These are phyloP conservation scores for Vaccinium myrtillus DNA, from an alignment of 148 eudicot species.

Conservation along the genomic window DNA sequence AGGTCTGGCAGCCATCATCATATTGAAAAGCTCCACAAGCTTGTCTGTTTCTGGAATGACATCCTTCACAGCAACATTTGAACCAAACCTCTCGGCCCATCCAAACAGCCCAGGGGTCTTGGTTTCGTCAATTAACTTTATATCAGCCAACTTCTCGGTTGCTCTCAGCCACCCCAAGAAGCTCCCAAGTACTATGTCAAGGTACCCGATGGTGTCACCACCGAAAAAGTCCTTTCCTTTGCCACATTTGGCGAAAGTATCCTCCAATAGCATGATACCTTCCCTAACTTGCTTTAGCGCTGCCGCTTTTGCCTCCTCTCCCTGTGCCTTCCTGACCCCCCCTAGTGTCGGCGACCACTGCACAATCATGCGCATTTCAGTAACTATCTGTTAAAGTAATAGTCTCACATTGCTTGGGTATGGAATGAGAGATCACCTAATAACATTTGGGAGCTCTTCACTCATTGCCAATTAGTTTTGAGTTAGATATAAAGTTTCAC, in stretches of 20 bases:
- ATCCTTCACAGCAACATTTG: background rate
- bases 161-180: slow-evolving; percentile 30
- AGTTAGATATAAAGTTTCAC: no score
- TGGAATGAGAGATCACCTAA: no score
- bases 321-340: background rate
- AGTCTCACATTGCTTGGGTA: no score
- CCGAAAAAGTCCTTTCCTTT: slow-evolving; percentile 24
- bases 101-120: slow-evolving; percentile 16
- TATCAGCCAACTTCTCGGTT: slow-evolving; percentile 2
- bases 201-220: slow-evolving; percentile 23
- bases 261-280: slow-evolving; percentile 25
- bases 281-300: slow-evolving; percentile 11
- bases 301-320: slow-evolving; percentile 11
- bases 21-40: slow-evolving; percentile 16
- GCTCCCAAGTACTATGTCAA: slow-evolving; percentile 39
- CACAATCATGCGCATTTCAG: background rate
- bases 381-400: no score
- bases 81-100: background rate
- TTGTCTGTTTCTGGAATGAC: slow-evolving; percentile 14
- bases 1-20: background rate
- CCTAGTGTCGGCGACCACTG: slow-evolving; percentile 10
- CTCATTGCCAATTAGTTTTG: no score
- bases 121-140: slow-evolving; percentile 25
- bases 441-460: no score
- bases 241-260: background rate